phyloP scores from a whole-genome alignment of 192 early-diverging fungal genomes.

The Coemansia asiatica region DNA sequence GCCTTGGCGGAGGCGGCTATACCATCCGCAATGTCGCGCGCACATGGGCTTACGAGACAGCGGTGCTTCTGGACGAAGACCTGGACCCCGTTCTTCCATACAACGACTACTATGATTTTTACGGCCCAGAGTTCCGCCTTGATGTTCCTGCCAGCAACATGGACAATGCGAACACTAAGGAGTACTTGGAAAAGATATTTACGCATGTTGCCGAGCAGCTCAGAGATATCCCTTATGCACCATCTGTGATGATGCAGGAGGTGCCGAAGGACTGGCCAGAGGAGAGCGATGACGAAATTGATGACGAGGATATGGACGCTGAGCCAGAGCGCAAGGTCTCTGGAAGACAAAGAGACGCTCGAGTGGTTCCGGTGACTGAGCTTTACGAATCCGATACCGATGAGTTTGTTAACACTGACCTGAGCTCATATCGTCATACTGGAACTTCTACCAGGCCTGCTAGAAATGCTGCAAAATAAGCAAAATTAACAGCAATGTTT shows the following conservation, averaged over 20 bases:
- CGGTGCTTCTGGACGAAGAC: conserved; percentile 73
- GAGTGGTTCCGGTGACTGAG: conserved; percentile 48
- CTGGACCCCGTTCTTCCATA: conserved; percentile 72
- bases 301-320: conserved; percentile 36
- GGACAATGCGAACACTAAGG: conserved; percentile 84
- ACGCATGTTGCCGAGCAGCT: conserved; percentile 61
- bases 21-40: conserved; percentile 95
- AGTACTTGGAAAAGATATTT: conserved; percentile 73
- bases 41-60: conserved; percentile 94
- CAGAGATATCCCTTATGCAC: conserved; percentile 62
- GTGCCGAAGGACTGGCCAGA: conserved; percentile 51
- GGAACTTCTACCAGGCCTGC: conserved; percentile 42
- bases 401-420: conserved; percentile 18
- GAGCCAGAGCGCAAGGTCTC: conserved; percentile 35
- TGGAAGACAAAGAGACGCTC: conserved; percentile 33
- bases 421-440: conserved; percentile 33
- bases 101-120: conserved; percentile 89
- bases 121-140: conserved; percentile 86
- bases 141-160: conserved; percentile 85
- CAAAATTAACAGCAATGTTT: not conserved
- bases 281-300: conserved; percentile 40
- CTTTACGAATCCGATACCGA: conserved; percentile 45
- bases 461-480: not conserved
- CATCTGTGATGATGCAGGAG: conserved; percentile 54
- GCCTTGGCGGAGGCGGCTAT: conserved; percentile 96